phyloP scores from a whole-genome alignment of 495 filamentous ascomycete species.

The Margaritispora aquatica region DNA sequence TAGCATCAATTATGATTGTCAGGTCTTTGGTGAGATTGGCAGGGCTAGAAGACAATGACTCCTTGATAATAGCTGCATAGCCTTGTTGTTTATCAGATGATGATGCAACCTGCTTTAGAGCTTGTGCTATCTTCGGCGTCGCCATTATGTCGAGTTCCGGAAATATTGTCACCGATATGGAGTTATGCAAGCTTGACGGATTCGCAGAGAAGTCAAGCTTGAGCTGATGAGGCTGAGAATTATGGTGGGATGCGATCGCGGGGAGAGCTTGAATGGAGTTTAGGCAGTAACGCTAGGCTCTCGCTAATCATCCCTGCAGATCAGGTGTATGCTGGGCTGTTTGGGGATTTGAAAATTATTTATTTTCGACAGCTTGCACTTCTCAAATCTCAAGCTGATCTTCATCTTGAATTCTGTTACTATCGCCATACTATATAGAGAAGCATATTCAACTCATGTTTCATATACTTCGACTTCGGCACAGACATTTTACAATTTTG shows the following conservation, averaged over 20 bases:
- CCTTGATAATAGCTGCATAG: constrained; percentile 20
- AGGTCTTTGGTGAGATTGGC: constrained; percentile 15
- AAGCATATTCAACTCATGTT: background rate
- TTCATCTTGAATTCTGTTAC: too few relatives aligned
- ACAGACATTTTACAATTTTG: background rate
- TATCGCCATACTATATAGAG: too few relatives aligned
- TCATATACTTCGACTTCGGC: background rate
- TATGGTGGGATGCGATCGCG: too few relatives aligned
- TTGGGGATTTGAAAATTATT: too few relatives aligned
- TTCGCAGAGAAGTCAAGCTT: background rate
- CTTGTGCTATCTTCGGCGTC: constrained; percentile 16
- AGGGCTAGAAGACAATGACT: constrained; percentile 7
- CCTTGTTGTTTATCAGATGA: constrained; percentile 24
- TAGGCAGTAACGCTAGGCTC: background rate
- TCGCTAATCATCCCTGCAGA: background rate
- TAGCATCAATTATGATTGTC: constrained; percentile 20
- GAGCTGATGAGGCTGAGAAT: constrained; percentile 13
- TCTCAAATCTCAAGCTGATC: too few relatives aligned
- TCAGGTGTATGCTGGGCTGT: too few relatives aligned
- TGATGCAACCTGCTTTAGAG: constrained; percentile 16
- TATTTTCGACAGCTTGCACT: background rate
- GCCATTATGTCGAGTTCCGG: constrained; percentile 11
- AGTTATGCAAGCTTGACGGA: background rate
- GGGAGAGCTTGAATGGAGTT: constrained; percentile 13
- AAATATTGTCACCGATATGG: background rate